Evolutionary conservation across 768 basidiomycete genomes (phyloP).

Genomic region (Suillus occidentalis): DNA sequence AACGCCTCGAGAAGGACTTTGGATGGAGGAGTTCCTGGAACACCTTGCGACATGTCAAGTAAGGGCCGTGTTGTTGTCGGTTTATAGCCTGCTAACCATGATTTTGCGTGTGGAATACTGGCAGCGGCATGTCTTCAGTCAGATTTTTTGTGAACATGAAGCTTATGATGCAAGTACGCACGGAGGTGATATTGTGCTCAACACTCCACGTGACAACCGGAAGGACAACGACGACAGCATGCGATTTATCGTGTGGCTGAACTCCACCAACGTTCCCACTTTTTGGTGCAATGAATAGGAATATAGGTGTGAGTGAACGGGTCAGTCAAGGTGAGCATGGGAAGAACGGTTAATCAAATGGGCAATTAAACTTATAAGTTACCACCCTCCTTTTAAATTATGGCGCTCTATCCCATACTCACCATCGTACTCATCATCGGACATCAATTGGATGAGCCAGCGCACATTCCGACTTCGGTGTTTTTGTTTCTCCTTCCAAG

Average conservation of each 20-base stretch:
- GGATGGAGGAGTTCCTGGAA: slow-evolving; percentile 68
- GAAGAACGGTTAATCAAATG: background rate
- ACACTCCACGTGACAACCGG: slow-evolving; percentile 40
- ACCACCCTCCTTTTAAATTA: background rate
- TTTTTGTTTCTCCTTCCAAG: background rate
- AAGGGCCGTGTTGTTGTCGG: slow-evolving; percentile 46
- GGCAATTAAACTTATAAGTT: background rate
- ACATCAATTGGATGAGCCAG: background rate
- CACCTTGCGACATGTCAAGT: slow-evolving; percentile 76
- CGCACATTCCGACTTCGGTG: background rate
- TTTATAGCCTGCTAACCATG: slow-evolving; percentile 51
- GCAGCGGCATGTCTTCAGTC: slow-evolving; percentile 1
- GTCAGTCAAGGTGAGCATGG: background rate
- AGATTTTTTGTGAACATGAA: background rate
- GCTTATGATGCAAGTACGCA: slow-evolving; percentile 21
- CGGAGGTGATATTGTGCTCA: slow-evolving; percentile 50
- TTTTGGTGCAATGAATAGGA: background rate
- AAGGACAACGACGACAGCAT: slow-evolving; percentile 19
- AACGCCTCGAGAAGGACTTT: slow-evolving; percentile 49
- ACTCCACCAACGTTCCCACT: background rate
- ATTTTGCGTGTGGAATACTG: slow-evolving; percentile 60
- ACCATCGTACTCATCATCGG: background rate
- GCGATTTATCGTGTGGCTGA: background rate
- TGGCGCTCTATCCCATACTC: background rate
- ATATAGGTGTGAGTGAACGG: background rate